A percentile compares a stretch with the other conserved stretches of the same genome.
These are phyloP conservation scores for Aspergillus felis DNA, from an alignment of 2,329 filamentous ascomycete species.

Conservation along the genomic window DNA sequence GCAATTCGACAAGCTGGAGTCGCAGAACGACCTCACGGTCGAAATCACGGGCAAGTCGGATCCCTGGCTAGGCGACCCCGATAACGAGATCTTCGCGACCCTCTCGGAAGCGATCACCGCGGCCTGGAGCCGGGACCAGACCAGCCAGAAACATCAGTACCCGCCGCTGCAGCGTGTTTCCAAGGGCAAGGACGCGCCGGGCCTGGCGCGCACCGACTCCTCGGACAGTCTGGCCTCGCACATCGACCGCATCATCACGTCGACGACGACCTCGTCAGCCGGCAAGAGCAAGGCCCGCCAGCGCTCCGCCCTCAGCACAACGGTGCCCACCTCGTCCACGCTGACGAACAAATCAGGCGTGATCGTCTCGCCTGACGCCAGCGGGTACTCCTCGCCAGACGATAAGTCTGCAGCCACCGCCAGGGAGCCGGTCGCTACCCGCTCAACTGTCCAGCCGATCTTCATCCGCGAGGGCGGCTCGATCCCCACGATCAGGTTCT, in stretches of 20 bases:
- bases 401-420: background rate
- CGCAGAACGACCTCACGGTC: conserved; percentile 74
- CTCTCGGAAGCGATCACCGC: conserved; percentile 80
- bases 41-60: conserved; percentile 91
- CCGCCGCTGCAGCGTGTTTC: conserved; percentile 23
- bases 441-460: conserved; percentile 52
- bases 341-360: conserved; percentile 26
- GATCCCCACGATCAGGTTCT: conserved; percentile 87
- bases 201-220: conserved; percentile 33
- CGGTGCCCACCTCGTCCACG: conserved; percentile 39
- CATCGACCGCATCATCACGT: conserved; percentile 37
- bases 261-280: conserved; percentile 33
- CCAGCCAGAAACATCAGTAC: conserved; percentile 32
- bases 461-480: conserved; percentile 95
- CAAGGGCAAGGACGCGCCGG: conserved; percentile 10
- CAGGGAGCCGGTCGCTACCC: background rate
- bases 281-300: conserved; percentile 25
- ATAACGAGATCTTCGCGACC: conserved; percentile 85
- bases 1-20: conserved; percentile 71
- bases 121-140: conserved; percentile 62
- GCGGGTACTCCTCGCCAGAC: conserved; percentile 1
- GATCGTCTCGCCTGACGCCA: background rate
- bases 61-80: conserved; percentile 90
- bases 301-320: conserved; percentile 21
- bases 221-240: conserved; percentile 38